These are phyloP conservation scores for Colletotrichum abscissum DNA, from an alignment of 2,329 filamentous ascomycete species.

Conservation along the genomic window DNA sequence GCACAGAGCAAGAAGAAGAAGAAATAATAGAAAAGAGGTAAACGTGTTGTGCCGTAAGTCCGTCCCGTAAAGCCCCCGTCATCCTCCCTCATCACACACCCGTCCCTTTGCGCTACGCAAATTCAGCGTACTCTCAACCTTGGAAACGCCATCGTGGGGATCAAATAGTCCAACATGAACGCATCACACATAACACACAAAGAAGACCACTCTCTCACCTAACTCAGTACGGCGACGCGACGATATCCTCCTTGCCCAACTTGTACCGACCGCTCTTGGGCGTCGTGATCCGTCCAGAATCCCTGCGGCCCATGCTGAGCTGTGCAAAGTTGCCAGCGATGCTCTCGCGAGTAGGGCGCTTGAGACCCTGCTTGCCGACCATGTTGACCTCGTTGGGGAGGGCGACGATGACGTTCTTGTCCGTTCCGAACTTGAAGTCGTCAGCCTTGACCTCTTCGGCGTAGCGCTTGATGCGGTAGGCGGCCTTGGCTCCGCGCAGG, in stretches of 20 bases:
- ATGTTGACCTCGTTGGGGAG: slow-evolving; percentile 98
- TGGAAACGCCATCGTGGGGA: not conserved
- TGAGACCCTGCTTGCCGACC: slow-evolving; percentile 87
- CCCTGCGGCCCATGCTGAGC: slow-evolving; percentile 60
- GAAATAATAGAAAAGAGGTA: not conserved
- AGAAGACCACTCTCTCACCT: not conserved
- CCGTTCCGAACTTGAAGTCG: slow-evolving; percentile 96
- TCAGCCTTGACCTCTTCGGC: slow-evolving; percentile 96
- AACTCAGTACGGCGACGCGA: slow-evolving; percentile 73
- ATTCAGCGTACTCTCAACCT: not conserved
- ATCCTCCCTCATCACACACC: not conserved
- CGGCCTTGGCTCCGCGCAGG: slow-evolving; percentile 81
- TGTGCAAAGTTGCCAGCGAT: slow-evolving; percentile 73
- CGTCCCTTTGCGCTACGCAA: slow-evolving; percentile 1
- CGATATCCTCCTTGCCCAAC: slow-evolving; percentile 84
- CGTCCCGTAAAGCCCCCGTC: not conserved
- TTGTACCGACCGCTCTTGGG: slow-evolving; percentile 73
- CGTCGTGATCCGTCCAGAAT: slow-evolving; percentile 63
- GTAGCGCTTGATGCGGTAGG: slow-evolving; percentile 97
- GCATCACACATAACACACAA: slow-evolving; percentile 1
- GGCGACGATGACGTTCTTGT: slow-evolving; percentile 98
- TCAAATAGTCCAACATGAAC: slow-evolving; percentile 8
- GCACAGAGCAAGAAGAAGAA: not conserved
- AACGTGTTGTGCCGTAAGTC: slow-evolving; percentile 11
- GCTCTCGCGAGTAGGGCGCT: slow-evolving; percentile 91